A percentile compares a stretch with the other conserved stretches of the same genome.
Conservation (phyloP, 2,329 filamentous ascomycete species). For the Cladosporium cucumerinum region DNA sequence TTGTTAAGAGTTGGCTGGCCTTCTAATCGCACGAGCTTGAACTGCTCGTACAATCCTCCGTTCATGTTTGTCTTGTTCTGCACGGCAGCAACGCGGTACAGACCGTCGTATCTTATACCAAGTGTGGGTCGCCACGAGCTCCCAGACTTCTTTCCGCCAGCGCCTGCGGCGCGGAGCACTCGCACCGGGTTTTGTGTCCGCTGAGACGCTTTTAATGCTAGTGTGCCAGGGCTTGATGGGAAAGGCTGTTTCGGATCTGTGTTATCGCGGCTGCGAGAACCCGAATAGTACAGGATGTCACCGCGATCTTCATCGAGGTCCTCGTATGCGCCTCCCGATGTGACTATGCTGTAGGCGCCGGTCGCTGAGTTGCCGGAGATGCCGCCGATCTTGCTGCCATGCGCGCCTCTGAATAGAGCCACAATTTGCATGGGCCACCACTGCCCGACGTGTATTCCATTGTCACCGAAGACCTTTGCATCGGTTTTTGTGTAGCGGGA, state of each 20-base stretch:
- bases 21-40: conserved; percentile 23
- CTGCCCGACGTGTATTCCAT: conserved; percentile 24
- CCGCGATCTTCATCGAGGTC: conserved; percentile 26
- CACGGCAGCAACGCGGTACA: conserved; percentile 23
- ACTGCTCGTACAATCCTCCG: conserved; percentile 30
- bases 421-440: conserved; percentile 28
- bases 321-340: conserved; percentile 25
- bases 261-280: conserved; percentile 26
- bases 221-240: too few relatives aligned
- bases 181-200: conserved; percentile 20
- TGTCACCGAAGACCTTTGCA: conserved; percentile 26
- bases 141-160: conserved; percentile 12
- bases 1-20: conserved; percentile 18
- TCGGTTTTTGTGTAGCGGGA: conserved; percentile 18
- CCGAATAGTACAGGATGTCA: conserved; percentile 27
- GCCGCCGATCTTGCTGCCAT: conserved; percentile 25
- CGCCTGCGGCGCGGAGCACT: conserved; percentile 21
- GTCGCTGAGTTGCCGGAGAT: conserved; percentile 21
- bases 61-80: conserved; percentile 21
- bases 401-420: conserved; percentile 27
- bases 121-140: background rate
- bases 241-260: conserved; percentile 21
- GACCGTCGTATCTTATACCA: conserved; percentile 28
- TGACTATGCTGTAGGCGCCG: conserved; percentile 28
- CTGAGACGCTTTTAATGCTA: conserved; percentile 21